Evolutionary conservation across 345 rosid genomes (phyloP), one percentile per base, ranked within the genome.

Genomic region (Citrus sinensis): DNA sequence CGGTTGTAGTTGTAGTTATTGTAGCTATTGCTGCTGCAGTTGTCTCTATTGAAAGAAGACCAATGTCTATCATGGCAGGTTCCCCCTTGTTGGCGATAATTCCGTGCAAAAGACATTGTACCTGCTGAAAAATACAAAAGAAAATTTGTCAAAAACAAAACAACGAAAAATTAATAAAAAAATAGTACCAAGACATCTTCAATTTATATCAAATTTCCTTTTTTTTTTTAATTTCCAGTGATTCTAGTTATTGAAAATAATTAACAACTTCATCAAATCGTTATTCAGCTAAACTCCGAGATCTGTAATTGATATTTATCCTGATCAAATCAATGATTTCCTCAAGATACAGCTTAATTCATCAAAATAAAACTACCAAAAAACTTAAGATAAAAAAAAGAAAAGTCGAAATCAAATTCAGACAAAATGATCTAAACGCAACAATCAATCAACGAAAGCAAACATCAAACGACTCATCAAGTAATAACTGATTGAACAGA

Each of bases 31-130:
- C 20, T 4, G 58, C 77, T 68, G 70, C 66, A 73, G 70, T 71
- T 40, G 62, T 80, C 81, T 76, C 90, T 77, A 72, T 76, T 66
- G n/a, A 64, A 79, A 58, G 86, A 49, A 58, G 72, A 60, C 85
- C 79, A 80, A 25, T 82, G 78, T 27, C 88, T 84, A 76, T 85
- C 86, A 25, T 71, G 80, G 56, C 81, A 61, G 10, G 80, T 67
- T 27, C 83, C 88, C 17, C 92, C 93, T 56, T 87, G 89, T 34
- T 82, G 35, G 49, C 67, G 83, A 68, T 86, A 82, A 83, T 84
- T 87, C 80, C 86, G 84, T 2, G 83, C 49, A 29, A 77, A 87
- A 51, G 93, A 85, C 97, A 92, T 92, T 78, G 16, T 80, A 34
- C 30, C 78, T 51, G 71, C 16, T 51, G 10, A 65, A 64, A 65